Evolutionary conservation across 176 grass and related monocot genomes (phyloP).

Genomic region (Guadua angustifolia): DNA sequence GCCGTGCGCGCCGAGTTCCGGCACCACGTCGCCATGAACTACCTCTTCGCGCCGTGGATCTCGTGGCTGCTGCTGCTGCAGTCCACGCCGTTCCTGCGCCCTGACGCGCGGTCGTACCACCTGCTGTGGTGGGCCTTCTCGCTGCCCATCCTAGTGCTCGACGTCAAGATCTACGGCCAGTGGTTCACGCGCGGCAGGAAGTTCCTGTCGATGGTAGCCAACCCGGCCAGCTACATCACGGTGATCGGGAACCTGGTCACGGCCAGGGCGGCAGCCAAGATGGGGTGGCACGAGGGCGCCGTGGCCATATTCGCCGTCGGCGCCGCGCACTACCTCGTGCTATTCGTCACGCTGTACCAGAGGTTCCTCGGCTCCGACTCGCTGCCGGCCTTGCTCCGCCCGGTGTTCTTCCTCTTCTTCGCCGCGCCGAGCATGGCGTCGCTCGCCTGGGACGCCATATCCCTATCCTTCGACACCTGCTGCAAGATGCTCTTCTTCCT

Average conservation of each 20-base stretch:
- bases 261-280: conserved; percentile 63
- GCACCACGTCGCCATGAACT: conserved; percentile 95
- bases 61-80: conserved; percentile 89
- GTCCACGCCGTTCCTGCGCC: conserved; percentile 59
- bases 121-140: conserved; percentile 74
- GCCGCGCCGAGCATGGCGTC: conserved; percentile 83
- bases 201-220: conserved; percentile 88
- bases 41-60: conserved; percentile 95
- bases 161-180: conserved; percentile 91
- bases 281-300: conserved; percentile 81
- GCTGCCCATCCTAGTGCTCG: conserved; percentile 69
- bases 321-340: conserved; percentile 84
- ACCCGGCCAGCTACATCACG: conserved; percentile 89
- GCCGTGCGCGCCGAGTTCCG: conserved; percentile 81
- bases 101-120: conserved; percentile 47
- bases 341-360: conserved; percentile 91
- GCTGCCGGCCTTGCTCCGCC: conserved; percentile 76
- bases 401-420: conserved; percentile 96
- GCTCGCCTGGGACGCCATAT: conserved; percentile 74
- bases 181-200: conserved; percentile 89
- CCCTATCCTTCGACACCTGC: conserved; percentile 59
- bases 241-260: conserved; percentile 87
- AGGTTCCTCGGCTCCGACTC: conserved; percentile 72
- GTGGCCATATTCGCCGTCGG: conserved; percentile 85
- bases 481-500: conserved; percentile 98